These are phyloP conservation scores for Besnoitia besnoiti DNA, from an alignment of 169 alveolate species.

Conservation along the genomic window DNA sequence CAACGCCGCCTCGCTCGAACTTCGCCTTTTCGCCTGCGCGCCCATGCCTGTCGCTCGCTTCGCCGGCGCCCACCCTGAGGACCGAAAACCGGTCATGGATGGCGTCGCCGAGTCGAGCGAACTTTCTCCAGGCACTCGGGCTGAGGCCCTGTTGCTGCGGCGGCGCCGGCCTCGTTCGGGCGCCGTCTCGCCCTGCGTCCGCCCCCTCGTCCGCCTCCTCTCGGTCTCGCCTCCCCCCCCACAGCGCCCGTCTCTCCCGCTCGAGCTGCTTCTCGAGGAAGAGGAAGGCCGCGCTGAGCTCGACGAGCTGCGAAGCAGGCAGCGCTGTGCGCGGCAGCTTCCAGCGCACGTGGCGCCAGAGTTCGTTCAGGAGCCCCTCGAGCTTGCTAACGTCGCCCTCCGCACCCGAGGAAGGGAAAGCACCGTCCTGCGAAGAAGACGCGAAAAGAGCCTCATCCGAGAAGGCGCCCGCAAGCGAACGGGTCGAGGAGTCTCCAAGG, in stretches of 20 bases:
- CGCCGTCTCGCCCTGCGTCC: not conserved
- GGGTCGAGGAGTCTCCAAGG: not conserved
- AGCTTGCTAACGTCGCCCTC: not conserved
- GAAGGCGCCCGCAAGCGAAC: not conserved
- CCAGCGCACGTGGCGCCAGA: conserved; percentile 17
- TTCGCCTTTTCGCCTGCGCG: not conserved
- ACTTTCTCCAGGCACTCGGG: conserved; percentile 17
- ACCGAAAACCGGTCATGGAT: not conserved
- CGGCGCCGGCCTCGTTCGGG: not conserved
- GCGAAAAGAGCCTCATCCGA: not conserved
- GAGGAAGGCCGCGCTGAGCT: not conserved
- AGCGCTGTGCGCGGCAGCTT: not conserved
- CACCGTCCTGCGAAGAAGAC: not conserved
- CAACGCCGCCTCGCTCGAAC: not conserved
- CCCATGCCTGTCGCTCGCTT: not conserved
- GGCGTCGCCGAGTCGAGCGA: not conserved
- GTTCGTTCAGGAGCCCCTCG: not conserved
- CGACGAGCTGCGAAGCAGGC: not conserved
- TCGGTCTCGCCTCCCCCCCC: not conserved
- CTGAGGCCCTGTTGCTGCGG: not conserved
- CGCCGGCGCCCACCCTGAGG: not conserved
- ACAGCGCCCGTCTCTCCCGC: not conserved
- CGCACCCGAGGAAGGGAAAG: not conserved
- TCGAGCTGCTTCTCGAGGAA: conserved; percentile 13
- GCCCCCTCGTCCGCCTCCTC: not conserved